phyloP scores from a whole-genome alignment of 495 filamentous ascomycete genomes.

The Penicillium psychrofluorescens region DNA sequence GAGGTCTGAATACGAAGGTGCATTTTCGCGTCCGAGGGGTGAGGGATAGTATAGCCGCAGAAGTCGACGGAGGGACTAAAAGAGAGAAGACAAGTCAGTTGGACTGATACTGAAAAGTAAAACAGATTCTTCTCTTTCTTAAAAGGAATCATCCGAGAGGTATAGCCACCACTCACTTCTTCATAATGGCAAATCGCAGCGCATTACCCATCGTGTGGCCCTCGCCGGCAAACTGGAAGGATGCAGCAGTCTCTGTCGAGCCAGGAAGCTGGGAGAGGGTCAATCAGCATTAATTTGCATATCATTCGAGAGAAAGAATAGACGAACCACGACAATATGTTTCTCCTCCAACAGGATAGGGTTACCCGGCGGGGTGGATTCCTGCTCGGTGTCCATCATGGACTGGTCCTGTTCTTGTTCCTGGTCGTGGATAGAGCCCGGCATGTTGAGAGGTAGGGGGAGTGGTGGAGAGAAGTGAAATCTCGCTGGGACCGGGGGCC shows the following conservation, averaged over 20 bases:
- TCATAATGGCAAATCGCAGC: conserved; percentile 92
- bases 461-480: not conserved
- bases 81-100: not conserved
- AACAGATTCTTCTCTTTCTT: no score
- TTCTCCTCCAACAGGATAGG: conserved; percentile 42
- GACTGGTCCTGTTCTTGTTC: conserved; percentile 38
- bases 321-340: conserved; percentile 50
- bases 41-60: conserved; percentile 96
- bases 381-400: conserved; percentile 43
- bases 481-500: no score
- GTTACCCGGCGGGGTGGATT: conserved; percentile 24
- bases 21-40: conserved; percentile 94
- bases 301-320: not conserved
- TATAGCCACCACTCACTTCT: conserved; percentile 60
- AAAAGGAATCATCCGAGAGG: not conserved
- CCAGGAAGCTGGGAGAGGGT: conserved; percentile 51
- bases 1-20: conserved; percentile 95
- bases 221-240: conserved; percentile 85
- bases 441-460: conserved; percentile 21
- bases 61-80: conserved; percentile 87
- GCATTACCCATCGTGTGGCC: conserved; percentile 96
- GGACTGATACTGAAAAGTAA: no score
- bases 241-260: conserved; percentile 61
- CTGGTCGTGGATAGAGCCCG: conserved; percentile 37
- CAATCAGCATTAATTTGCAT: not conserved